phyloP scores from a whole-genome alignment of 306 rosid species.

The Fragaria ananassa region DNA sequence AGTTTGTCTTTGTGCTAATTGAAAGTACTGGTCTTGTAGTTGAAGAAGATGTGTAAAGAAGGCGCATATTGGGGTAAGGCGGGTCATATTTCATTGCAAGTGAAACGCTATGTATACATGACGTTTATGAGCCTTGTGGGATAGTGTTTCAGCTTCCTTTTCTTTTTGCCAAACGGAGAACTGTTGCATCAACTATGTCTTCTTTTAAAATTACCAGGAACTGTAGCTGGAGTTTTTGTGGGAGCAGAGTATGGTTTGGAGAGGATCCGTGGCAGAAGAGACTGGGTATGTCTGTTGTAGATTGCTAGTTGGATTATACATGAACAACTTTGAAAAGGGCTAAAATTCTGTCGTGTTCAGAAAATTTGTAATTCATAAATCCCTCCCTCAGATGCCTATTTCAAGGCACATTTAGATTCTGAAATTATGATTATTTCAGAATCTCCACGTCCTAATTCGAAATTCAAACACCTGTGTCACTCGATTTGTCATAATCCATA shows the following conservation, averaged over 20 bases:
- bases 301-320: conserved; percentile 2
- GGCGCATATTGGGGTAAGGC: conserved; percentile 95
- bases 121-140: not conserved
- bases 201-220: conserved; percentile 39
- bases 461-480: not conserved
- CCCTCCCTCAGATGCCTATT: not conserved
- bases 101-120: not conserved
- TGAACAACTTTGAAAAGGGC: not conserved
- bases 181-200: conserved; percentile 1
- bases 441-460: not conserved
- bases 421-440: not conserved
- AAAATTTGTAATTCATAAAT: not conserved
- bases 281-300: conserved; percentile 62
- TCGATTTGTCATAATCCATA: not conserved
- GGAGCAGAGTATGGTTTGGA: conserved; percentile 78
- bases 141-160: not conserved
- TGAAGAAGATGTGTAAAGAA: conserved; percentile 96
- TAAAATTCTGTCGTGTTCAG: not conserved
- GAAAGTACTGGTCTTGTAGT: conserved; percentile 47
- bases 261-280: conserved; percentile 73
- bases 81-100: conserved; percentile 14
- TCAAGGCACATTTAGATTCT: not conserved
- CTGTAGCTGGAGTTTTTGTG: conserved; percentile 74
- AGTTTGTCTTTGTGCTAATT: conserved; percentile 29
- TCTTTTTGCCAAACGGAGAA: not conserved